Percentiles rank a stretch among this genome's conserved stretches.
These are phyloP conservation scores for Zopfochytrium polystomum DNA, from an alignment of 371 early-diverging fungal genomes.

Conservation along the genomic window DNA sequence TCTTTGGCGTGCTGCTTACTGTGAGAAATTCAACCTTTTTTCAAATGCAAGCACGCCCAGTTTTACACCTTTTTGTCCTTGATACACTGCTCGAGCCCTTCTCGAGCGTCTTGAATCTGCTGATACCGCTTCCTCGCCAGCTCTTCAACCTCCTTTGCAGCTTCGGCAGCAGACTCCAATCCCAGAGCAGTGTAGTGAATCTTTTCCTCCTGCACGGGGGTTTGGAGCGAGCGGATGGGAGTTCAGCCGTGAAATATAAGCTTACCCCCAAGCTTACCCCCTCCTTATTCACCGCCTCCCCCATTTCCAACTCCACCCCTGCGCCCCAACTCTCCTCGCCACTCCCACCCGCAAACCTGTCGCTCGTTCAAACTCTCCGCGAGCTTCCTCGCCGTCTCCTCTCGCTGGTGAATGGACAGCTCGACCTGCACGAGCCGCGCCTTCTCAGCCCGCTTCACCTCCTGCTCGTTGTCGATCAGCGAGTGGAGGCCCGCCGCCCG, in stretches of 20 bases:
- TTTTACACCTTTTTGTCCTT: constrained; percentile 10
- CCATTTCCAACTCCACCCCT: background rate
- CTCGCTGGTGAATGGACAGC: constrained; percentile 8
- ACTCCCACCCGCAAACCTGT: constrained; percentile 34
- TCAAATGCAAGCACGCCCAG: background rate
- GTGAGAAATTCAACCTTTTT: background rate
- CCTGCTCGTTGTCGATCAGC: constrained; percentile 11
- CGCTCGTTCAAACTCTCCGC: constrained; percentile 6
- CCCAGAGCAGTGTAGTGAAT: constrained; percentile 1
- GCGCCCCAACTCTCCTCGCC: background rate
- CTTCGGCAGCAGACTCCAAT: constrained; percentile 5
- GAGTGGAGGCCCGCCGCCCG: constrained; percentile 9
- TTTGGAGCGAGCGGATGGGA: background rate
- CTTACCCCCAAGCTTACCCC: background rate
- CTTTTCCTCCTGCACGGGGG: constrained; percentile 10
- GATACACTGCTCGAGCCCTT: constrained; percentile 4
- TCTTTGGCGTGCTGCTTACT: background rate
- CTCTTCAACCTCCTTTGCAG: constrained; percentile 1
- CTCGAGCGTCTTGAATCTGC: background rate
- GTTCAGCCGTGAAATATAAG: background rate
- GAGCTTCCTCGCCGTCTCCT: constrained; percentile 13
- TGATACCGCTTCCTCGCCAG: background rate
- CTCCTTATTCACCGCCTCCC: background rate
- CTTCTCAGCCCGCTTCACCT: constrained; percentile 13
- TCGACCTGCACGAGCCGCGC: constrained; percentile 3